Conservation (phyloP, 805 yeast genomes). For the Yarrowia porcina region DNA sequence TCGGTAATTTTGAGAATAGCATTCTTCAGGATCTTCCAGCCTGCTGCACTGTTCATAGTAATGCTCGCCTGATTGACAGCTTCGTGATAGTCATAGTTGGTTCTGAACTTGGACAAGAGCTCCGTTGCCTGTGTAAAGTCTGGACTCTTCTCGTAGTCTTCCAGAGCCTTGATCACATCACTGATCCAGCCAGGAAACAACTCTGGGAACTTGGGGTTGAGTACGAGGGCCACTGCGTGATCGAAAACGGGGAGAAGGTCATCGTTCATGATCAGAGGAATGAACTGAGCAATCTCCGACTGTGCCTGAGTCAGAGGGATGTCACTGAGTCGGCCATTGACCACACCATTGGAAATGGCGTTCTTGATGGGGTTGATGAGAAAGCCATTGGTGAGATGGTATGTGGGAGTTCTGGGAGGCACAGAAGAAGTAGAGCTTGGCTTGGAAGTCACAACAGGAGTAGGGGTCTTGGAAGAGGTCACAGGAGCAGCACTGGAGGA, state of each 20-base stretch:
- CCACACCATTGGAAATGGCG: background rate
- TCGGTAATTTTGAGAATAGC: background rate
- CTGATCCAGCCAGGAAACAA: background rate
- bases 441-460: too few species aligned
- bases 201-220: background rate
- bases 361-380: background rate
- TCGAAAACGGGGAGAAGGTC: background rate
- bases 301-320: background rate
- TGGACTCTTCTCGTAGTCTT: background rate
- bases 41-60: background rate
- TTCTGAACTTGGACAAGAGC: background rate
- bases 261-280: background rate
- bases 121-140: background rate
- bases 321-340: background rate
- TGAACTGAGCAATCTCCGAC: background rate
- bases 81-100: background rate
- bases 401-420: too few species aligned
- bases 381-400: background rate
- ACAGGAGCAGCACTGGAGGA: too few species aligned
- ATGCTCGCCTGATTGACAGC: background rate
- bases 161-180: background rate
- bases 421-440: too few species aligned
- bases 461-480: too few species aligned
- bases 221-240: background rate
- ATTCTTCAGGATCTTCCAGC: background rate